A percentile compares a stretch with the other conserved stretches of the same genome.
phyloP scores from a whole-genome alignment of 1,284 basidiomycete species.

The Cutaneotrichosporon arboriforme region DNA sequence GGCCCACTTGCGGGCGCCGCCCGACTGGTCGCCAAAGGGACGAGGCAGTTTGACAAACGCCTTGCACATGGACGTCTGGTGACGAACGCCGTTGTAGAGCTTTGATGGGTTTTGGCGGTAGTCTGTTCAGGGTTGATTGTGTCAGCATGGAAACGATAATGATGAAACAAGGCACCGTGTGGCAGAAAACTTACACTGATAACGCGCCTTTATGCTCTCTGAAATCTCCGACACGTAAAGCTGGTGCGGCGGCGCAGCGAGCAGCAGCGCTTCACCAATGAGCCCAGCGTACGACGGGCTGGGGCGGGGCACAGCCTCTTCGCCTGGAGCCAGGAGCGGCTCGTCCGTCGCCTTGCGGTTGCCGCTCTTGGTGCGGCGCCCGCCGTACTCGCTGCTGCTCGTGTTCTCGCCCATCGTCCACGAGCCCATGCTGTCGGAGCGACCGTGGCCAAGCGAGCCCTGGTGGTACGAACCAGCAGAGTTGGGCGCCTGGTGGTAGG shows the following conservation, averaged over 20 bases:
- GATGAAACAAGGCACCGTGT: not conserved
- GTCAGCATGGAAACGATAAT: not conserved
- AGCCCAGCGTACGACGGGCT: slow-evolving; percentile 43
- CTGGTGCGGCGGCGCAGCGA: slow-evolving; percentile 39
- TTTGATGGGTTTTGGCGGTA: slow-evolving; percentile 47
- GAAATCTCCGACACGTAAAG: slow-evolving; percentile 47
- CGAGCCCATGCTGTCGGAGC: slow-evolving; percentile 1
- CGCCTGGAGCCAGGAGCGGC: slow-evolving; percentile 41
- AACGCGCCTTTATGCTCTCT: slow-evolving; percentile 41
- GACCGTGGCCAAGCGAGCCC: not conserved
- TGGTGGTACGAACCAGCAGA: not conserved
- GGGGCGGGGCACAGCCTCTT: slow-evolving; percentile 38
- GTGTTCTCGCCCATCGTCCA: not conserved
- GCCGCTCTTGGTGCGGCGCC: not conserved
- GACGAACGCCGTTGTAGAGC: slow-evolving; percentile 49
- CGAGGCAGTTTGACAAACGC: slow-evolving; percentile 47
- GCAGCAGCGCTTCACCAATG: slow-evolving; percentile 44
- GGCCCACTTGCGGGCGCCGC: slow-evolving; percentile 46
- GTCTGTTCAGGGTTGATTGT: slow-evolving; percentile 21
- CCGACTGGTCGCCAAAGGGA: slow-evolving; percentile 46
- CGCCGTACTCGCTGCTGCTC: not conserved
- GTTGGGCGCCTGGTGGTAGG: not conserved
- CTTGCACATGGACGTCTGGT: slow-evolving; percentile 47
- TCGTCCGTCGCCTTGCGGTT: slow-evolving; percentile 25
- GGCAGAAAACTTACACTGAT: slow-evolving; percentile 37